Evolutionary conservation across 164 flowering plant species (phyloP).

Genomic region (Stephania cephalantha): DNA sequence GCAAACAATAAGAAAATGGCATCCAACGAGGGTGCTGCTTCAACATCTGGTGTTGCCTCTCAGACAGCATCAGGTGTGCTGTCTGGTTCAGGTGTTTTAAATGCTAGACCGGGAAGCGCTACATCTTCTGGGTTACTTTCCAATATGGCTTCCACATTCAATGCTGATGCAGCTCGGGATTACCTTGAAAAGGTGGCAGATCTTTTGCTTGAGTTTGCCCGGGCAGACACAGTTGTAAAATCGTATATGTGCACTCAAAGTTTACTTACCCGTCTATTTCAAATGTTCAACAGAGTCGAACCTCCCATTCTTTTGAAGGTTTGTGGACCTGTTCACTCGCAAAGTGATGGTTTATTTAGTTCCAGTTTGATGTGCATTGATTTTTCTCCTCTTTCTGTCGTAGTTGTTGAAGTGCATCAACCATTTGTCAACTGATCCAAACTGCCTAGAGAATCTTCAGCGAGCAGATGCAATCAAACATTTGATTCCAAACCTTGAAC

Average conservation of each 20-base stretch:
- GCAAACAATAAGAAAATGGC: conserved; percentile 48
- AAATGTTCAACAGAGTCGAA: conserved; percentile 86
- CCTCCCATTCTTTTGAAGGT: conserved; percentile 95
- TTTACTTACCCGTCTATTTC: conserved; percentile 90
- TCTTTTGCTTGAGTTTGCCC: conserved; percentile 86
- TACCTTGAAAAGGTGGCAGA: conserved; percentile 95
- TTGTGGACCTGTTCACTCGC: conserved; percentile 1
- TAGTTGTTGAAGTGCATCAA: conserved; percentile 87
- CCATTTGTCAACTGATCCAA: conserved; percentile 92
- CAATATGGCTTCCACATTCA: conserved; percentile 85
- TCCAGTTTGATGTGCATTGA: neutral
- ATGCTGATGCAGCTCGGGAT: conserved; percentile 89
- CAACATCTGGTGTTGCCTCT: conserved; percentile 76
- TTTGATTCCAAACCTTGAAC: conserved; percentile 96
- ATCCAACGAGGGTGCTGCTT: conserved; percentile 61
- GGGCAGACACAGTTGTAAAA: conserved; percentile 86
- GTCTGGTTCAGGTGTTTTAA: conserved; percentile 96
- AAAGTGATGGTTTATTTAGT: no score
- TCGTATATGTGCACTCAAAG: conserved; percentile 92
- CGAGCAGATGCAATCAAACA: conserved; percentile 94
- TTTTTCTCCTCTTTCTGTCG: conserved; percentile 10
- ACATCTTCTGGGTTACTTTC: conserved; percentile 91
- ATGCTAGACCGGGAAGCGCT: conserved; percentile 97
- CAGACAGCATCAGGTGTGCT: conserved; percentile 90
- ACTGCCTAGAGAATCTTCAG: conserved; percentile 94